phyloP scores from a whole-genome alignment of 2,329 filamentous ascomycete species.

The Penicillium hordei region DNA sequence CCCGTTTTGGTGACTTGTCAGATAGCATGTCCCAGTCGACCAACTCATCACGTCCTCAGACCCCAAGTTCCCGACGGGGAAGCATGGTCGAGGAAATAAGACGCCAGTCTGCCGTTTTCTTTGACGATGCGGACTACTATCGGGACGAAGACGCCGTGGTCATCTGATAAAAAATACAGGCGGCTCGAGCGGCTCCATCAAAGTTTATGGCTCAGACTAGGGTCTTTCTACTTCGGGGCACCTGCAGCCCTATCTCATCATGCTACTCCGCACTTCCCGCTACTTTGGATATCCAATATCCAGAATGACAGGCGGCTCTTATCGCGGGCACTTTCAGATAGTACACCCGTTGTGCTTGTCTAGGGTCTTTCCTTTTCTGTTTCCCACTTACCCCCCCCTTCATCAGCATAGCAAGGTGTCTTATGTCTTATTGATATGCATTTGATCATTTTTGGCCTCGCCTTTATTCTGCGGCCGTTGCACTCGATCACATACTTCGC shows the following conservation, averaged over 20 bases:
- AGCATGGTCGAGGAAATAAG: constrained; percentile 47
- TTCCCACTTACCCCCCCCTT: not conserved
- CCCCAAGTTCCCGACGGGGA: constrained; percentile 23
- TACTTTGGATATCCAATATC: constrained; percentile 9
- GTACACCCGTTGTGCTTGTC: not conserved
- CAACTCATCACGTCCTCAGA: constrained; percentile 23
- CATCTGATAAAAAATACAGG: constrained; percentile 19
- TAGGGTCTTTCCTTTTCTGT: not conserved
- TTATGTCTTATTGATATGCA: not conserved
- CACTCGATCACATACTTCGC: not conserved
- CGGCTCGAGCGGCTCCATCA: constrained; percentile 17
- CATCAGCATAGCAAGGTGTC: constrained; percentile 12
- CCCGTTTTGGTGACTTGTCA: constrained; percentile 24
- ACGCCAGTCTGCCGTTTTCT: constrained; percentile 50
- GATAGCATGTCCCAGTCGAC: constrained; percentile 26
- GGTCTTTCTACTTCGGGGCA: constrained; percentile 15
- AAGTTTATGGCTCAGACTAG: constrained; percentile 13
- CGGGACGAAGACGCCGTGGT: constrained; percentile 27
- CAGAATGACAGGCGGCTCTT: constrained; percentile 22
- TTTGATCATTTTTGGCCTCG: not conserved
- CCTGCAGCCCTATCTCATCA: constrained; percentile 20
- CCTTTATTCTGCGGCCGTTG: not conserved
- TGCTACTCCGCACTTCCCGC: constrained; percentile 8
- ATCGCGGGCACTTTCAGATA: constrained; percentile 3
- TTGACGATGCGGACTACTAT: constrained; percentile 43